Conservation (phyloP, 306 rosid genomes). For the Benincasa hispida region DNA sequence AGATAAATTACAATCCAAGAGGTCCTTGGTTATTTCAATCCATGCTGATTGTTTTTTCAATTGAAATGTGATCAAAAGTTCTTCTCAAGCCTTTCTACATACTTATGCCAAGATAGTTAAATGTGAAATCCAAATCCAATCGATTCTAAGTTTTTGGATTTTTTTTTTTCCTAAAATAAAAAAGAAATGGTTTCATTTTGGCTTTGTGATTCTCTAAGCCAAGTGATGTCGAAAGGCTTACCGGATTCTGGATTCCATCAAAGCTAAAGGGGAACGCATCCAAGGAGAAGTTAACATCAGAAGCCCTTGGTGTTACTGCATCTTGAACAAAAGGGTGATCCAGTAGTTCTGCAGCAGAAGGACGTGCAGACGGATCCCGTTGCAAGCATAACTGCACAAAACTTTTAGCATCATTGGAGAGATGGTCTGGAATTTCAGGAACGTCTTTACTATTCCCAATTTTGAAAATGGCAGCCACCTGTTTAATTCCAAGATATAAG, state of each 20-base stretch:
- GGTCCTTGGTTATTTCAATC: not conserved
- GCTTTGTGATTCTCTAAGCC: not conserved
- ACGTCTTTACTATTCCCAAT: slow-evolving; percentile 95
- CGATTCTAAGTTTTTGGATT: not conserved
- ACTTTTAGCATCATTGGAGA: slow-evolving; percentile 69
- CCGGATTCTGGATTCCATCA: slow-evolving; percentile 90
- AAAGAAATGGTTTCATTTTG: not conserved
- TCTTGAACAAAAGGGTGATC: slow-evolving; percentile 83
- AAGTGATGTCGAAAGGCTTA: slow-evolving; percentile 18
- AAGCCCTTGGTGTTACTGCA: slow-evolving; percentile 47
- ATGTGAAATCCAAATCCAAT: not conserved
- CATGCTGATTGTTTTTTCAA: not conserved
- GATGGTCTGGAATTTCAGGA: slow-evolving; percentile 88
- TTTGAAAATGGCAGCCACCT: slow-evolving; percentile 98
- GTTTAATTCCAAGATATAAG: slow-evolving; percentile 23
- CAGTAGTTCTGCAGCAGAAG: slow-evolving; percentile 49
- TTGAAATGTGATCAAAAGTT: not conserved
- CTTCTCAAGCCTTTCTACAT: not conserved
- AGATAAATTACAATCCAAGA: not conserved
- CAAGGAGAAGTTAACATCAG: slow-evolving; percentile 46
- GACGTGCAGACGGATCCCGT: slow-evolving; percentile 72
- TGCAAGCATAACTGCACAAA: slow-evolving; percentile 75
- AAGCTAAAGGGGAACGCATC: slow-evolving; percentile 55
- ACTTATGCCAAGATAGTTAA: not conserved
- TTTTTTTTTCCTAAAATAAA: not conserved